phyloP scores from a whole-genome alignment of 2,329 filamentous ascomycete genomes.

The Penicillium thymicola region DNA sequence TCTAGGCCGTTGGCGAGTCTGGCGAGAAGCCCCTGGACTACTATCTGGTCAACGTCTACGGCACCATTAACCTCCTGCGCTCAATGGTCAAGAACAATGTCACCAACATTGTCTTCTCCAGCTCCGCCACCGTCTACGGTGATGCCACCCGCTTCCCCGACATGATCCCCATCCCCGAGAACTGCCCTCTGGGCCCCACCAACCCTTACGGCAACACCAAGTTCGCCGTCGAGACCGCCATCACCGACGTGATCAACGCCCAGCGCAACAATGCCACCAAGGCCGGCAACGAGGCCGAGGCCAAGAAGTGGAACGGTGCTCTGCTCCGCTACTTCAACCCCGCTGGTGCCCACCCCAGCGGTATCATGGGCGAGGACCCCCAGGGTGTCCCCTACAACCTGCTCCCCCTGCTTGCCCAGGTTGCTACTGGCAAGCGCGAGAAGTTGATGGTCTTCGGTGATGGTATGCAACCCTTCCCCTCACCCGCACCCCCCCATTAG shows the following conservation, averaged over 20 bases:
- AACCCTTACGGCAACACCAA: constrained; percentile 99
- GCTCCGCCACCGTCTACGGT: constrained; percentile 95
- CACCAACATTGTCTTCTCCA: constrained; percentile 96
- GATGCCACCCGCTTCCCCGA: constrained; percentile 92
- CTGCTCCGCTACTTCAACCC: constrained; percentile 98
- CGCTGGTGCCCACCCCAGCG: constrained; percentile 86
- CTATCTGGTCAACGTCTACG: constrained; percentile 94
- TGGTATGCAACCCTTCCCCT: constrained; percentile 57
- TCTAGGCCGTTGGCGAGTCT: constrained; percentile 89
- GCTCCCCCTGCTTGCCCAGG: constrained; percentile 88
- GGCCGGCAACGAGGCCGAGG: constrained; percentile 65
- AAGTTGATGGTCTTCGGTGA: constrained; percentile 94
- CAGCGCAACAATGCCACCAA: constrained; percentile 81
- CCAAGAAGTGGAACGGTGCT: constrained; percentile 85
- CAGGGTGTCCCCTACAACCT: constrained; percentile 95
- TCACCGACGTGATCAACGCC: constrained; percentile 84
- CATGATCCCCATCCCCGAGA: constrained; percentile 98
- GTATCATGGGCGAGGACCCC: constrained; percentile 97
- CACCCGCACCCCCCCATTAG: not conserved
- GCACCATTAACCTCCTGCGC: constrained; percentile 80
- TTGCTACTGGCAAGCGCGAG: constrained; percentile 89
- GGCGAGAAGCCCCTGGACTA: constrained; percentile 92
- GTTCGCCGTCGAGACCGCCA: constrained; percentile 84
- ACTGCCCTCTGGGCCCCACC: constrained; percentile 92
- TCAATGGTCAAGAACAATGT: constrained; percentile 89